A percentile compares a stretch with the other conserved stretches of the same genome.
These are phyloP conservation scores for Xylariaceae sp. DNA, from an alignment of 2,329 filamentous ascomycete genomes.

Conservation along the genomic window DNA sequence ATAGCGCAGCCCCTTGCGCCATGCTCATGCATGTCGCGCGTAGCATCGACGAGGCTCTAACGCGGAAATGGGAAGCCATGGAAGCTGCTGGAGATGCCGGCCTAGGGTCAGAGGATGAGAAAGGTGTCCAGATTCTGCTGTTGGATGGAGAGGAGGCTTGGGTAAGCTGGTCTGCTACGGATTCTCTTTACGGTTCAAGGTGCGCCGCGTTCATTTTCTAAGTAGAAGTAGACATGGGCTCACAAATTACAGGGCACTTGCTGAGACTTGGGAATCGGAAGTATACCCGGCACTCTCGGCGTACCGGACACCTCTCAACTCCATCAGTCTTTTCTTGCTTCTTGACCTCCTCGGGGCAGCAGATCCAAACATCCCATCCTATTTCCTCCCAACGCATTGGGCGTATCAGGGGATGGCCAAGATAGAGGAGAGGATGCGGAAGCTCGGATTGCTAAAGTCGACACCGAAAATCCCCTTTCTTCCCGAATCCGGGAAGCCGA, in stretches of 20 bases:
- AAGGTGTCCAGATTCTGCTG: constrained; percentile 85
- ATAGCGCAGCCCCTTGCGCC: constrained; percentile 92
- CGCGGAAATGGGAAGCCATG: constrained; percentile 80
- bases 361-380: constrained; percentile 75
- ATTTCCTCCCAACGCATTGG: constrained; percentile 91
- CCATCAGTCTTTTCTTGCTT: constrained; percentile 88
- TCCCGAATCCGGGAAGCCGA: constrained; percentile 59
- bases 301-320: constrained; percentile 72
- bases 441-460: constrained; percentile 59
- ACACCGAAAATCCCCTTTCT: constrained; percentile 62
- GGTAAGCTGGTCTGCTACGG: constrained; percentile 72
- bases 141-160: constrained; percentile 97
- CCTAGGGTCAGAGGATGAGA: constrained; percentile 68
- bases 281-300: constrained; percentile 72
- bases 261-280: constrained; percentile 76
- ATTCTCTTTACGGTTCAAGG: constrained; percentile 89
- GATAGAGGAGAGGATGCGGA: constrained; percentile 74
- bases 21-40: constrained; percentile 87
- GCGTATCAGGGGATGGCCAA: constrained; percentile 78
- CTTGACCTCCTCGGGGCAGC: constrained; percentile 81
- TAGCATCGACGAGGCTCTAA: constrained; percentile 78
- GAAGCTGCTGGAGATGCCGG: constrained; percentile 57
- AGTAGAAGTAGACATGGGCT: neutral
- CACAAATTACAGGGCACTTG: constrained; percentile 60
- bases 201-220: constrained; percentile 40